Base-by-base conservation (phyloP, 2,329 filamentous ascomycete genomes). In the Xylaria digitata region DNA sequence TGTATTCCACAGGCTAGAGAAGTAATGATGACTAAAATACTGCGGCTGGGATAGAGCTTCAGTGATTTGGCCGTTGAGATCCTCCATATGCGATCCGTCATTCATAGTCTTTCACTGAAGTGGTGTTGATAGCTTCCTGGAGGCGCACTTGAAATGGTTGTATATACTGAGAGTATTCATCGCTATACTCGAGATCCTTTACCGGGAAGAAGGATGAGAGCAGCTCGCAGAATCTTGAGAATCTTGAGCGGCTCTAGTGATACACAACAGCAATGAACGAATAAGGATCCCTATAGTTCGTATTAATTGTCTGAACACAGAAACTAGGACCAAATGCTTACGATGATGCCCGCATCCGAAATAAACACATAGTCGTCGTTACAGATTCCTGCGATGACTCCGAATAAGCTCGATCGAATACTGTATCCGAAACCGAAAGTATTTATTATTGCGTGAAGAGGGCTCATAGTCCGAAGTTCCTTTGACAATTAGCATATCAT, bases 291-390 rank as follows among this genome's bases (percentile, higher is more conserved):
- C 79, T 82, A 32, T 1, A 26, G 13, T 3, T 45, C 56, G 3
- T 13, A 21, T 73, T 62, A 71, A 53, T 56, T 43, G 21, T 37
- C 5, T 34, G 6, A 21, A 46, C 4, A 56, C 2, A 8, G 13
- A 34, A 8, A 34, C 2, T 1, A 2, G 23, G 17, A 17, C 46
- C n/a, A 13, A 3, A n/a, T 23, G 5, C 79, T 63, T 68, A 82
- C 80, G 66, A 90, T 85, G 86, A 90, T 89, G 65, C 86, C 85
- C 0, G 85, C 83, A 61, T 90, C 87, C 0, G 87, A 85, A 19
- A 90, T 89, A 69, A 89, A 90, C 8, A 85, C 79, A 64, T 87
- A 90, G 73, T 83, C 87, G 1, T 88, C 88, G 2, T 82, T 79
- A 0, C 85, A 83, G 54, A 85, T 77, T 71, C 89, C 87, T 1